Evolutionary conservation across 1,139 yeast species (phyloP).

Genomic region (Arxiozyma slooffiae): DNA sequence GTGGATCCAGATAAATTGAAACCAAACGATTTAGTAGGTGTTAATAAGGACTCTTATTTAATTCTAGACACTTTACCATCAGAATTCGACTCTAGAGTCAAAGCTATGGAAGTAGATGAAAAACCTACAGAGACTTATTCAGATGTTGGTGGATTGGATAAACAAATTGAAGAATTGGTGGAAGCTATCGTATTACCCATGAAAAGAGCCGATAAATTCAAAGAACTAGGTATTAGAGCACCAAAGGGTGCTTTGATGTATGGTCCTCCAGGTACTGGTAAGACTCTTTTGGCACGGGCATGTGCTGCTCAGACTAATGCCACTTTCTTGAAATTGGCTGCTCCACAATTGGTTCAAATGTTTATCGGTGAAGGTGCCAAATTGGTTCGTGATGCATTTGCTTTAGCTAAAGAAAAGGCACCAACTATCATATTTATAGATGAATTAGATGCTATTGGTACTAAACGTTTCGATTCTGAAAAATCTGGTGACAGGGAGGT

Average conservation of each 20-base stretch:
- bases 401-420: conserved; percentile 96
- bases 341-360: conserved; percentile 98
- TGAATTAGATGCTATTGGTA: conserved; percentile 97
- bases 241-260: conserved; percentile 99
- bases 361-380: conserved; percentile 99
- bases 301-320: conserved; percentile 99
- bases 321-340: conserved; percentile 92
- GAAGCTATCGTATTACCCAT: conserved; percentile 97
- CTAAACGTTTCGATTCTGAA: conserved; percentile 95
- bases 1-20: conserved; percentile 81
- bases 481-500: conserved; percentile 98
- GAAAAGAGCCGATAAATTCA: conserved; percentile 96
- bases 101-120: conserved; percentile 99
- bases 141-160: conserved; percentile 95
- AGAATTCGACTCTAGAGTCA: conserved; percentile 93
- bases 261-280: conserved; percentile 99
- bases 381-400: conserved; percentile 94
- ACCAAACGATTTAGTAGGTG: conserved; percentile 96
- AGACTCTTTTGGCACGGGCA: conserved; percentile 91
- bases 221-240: conserved; percentile 71
- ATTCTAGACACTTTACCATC: conserved; percentile 92
- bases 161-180: conserved; percentile 93
- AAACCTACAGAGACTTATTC: conserved; percentile 95
- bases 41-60: conserved; percentile 90
- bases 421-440: conserved; percentile 96